Conservation (phyloP, 2,329 filamentous ascomycete genomes). For the Xylaria sp. region DNA sequence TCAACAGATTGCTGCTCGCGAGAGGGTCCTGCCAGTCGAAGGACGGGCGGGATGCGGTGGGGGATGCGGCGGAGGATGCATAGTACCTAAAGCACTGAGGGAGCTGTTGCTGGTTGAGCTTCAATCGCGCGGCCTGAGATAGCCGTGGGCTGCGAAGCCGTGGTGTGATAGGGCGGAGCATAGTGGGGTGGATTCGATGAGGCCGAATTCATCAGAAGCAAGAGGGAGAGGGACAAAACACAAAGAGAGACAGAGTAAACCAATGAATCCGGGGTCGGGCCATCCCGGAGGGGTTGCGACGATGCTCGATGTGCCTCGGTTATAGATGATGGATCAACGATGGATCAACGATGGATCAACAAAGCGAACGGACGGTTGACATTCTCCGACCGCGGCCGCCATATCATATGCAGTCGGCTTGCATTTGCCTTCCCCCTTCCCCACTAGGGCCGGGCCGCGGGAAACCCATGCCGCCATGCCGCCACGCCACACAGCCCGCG, state of each 20-base stretch:
- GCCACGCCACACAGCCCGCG: no score
- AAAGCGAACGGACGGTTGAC: background rate
- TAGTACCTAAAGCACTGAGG: slow-evolving; percentile 31
- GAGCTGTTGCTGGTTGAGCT: slow-evolving; percentile 20
- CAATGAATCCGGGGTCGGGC: no score
- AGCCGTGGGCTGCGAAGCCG: slow-evolving; percentile 24
- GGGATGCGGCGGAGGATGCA: slow-evolving; percentile 41
- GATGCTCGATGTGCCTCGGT: slow-evolving; percentile 11
- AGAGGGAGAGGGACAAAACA: background rate
- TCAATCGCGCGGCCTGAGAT: slow-evolving; percentile 26
- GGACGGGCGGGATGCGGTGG: slow-evolving; percentile 35
- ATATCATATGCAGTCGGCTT: background rate
- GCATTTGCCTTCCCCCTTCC: background rate
- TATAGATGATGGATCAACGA: background rate
- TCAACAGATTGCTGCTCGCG: slow-evolving; percentile 73
- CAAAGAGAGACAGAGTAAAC: no score
- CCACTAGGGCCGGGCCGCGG: slow-evolving; percentile 9
- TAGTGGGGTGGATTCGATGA: slow-evolving; percentile 21
- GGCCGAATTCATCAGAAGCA: background rate
- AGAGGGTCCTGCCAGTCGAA: slow-evolving; percentile 97
- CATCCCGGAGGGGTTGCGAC: background rate
- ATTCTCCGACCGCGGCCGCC: background rate
- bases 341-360: background rate
- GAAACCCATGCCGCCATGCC: background rate
- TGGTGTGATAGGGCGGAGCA: slow-evolving; percentile 37